Evolutionary conservation across 495 filamentous ascomycete species (phyloP), one percentile per base, ranked within the genome.

Genomic region (Recurvomyces mirabilis): DNA sequence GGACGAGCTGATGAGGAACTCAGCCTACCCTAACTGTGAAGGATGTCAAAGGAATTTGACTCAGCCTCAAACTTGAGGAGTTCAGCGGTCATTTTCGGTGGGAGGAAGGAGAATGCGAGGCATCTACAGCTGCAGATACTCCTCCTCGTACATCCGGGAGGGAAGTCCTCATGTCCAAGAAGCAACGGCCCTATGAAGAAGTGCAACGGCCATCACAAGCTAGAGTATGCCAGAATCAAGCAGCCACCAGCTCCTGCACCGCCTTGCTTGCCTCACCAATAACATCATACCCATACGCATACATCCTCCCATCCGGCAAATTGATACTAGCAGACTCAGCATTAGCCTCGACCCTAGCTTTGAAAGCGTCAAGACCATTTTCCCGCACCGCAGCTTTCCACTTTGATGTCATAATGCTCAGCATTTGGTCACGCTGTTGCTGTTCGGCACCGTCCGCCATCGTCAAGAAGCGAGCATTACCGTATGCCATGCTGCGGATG

Each of bases 361-460:
- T 35, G 30, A 36, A 24, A 3, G 15, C 42, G 25, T 35, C 42
- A 15, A 23, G 18, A 18, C 42, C 42, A 5, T 23, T 5, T 13
- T 35, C 25, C 23, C 22, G 19, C 10, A 21, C 13, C 42, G 28
- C 42, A 15, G 42, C 31, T 17, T 45, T 45, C 42, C 42, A 45
- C 19, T 35, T 37, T 3, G 30, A 19, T 10, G 42, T 37, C 30
- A 45, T 36, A 3, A 3, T n/a, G 10, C 15, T 32, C 42, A 30
- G 37, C 29, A 36, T 3, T 32, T 45, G 9, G 15, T 45, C 42
- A 4, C 42, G 14, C 15, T 35, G 5, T 24, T 35, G 11, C 31
- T 45, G 42, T 21, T 23, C 42, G 9, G 15, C 17, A 2, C 42
- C 42, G 32, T 45, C 28, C 3, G 5, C 6, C 20, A 45, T 9